Conservation (phyloP, 2,329 filamentous ascomycete species). For the Dactylonectria macrodidyma region DNA sequence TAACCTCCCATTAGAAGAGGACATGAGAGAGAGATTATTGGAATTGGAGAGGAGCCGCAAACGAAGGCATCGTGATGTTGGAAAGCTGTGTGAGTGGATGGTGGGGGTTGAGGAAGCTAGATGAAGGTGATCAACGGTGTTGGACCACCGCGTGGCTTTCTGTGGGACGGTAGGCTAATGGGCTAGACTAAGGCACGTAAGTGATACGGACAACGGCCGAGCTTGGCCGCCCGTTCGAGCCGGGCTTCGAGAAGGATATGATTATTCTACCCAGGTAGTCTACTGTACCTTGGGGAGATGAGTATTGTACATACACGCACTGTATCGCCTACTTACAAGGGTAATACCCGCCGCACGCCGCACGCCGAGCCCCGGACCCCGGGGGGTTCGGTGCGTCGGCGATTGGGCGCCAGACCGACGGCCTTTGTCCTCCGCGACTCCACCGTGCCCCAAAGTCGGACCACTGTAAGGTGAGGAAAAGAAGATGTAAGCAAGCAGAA, state of each 20-base stretch:
- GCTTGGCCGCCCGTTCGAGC: not conserved
- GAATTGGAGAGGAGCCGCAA: not conserved
- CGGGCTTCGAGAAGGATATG: not conserved
- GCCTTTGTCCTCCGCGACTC: conserved; percentile 26
- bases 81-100: not conserved
- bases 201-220: not conserved
- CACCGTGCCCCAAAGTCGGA: conserved; percentile 9
- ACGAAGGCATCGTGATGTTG: conserved; percentile 14
- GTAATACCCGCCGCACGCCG: not conserved
- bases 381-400: conserved; percentile 15
- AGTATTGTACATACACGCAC: no score
- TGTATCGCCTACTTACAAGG: not conserved
- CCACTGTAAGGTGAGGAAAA: not conserved
- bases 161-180: no score
- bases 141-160: conserved; percentile 17
- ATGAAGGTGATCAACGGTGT: conserved; percentile 7
- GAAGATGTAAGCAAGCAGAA: no score
- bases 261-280: not conserved
- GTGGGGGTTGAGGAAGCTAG: not conserved
- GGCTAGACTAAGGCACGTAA: not conserved
- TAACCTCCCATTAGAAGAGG: not conserved
- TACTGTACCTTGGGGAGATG: no score
- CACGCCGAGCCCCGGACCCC: conserved; percentile 2
- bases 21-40: not conserved
- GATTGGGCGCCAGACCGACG: conserved; percentile 17